These are phyloP conservation scores for Hyaloscypha hepaticicola DNA, from an alignment of 495 filamentous ascomycete species.

Conservation along the genomic window DNA sequence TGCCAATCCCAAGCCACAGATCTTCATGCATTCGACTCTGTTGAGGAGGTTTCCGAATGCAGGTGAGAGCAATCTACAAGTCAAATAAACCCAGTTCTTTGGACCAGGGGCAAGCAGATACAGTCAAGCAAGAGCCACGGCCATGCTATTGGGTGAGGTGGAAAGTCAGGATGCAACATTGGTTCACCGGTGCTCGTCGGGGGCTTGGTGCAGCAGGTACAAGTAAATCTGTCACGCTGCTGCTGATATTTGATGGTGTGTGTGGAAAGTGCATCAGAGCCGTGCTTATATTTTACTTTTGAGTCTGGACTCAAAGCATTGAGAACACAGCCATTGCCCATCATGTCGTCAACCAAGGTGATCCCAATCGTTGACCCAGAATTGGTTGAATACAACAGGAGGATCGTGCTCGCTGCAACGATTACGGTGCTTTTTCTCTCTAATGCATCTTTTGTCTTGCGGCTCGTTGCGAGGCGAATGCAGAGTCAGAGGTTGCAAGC, in stretches of 20 bases:
- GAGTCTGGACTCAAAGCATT: not conserved
- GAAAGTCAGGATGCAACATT: not conserved
- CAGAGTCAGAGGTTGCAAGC: slow-evolving; percentile 5
- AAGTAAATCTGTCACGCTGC: not conserved
- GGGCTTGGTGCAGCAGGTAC: not conserved
- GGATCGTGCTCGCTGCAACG: slow-evolving; percentile 6
- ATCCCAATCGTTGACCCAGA: slow-evolving; percentile 4
- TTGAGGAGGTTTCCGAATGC: not conserved
- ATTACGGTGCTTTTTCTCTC: slow-evolving; percentile 10
- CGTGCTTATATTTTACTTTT: not conserved
- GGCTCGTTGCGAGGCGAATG: slow-evolving; percentile 5
- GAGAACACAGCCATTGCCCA: not conserved
- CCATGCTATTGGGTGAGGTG: not conserved
- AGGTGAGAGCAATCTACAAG: not conserved
- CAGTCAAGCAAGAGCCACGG: not conserved
- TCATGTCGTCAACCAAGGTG: not conserved
- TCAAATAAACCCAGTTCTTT: not conserved
- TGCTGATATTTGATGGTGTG: not conserved
- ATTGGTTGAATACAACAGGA: slow-evolving; percentile 7
- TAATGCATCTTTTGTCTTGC: slow-evolving; percentile 2
- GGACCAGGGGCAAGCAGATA: not conserved
- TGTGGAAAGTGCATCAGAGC: not conserved
- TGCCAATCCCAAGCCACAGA: not conserved
- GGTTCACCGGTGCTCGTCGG: not conserved
- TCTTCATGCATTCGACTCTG: not conserved